Evolutionary conservation across 2,329 filamentous ascomycete genomes (phyloP).

Genomic region (Leptographium lundbergii): DNA sequence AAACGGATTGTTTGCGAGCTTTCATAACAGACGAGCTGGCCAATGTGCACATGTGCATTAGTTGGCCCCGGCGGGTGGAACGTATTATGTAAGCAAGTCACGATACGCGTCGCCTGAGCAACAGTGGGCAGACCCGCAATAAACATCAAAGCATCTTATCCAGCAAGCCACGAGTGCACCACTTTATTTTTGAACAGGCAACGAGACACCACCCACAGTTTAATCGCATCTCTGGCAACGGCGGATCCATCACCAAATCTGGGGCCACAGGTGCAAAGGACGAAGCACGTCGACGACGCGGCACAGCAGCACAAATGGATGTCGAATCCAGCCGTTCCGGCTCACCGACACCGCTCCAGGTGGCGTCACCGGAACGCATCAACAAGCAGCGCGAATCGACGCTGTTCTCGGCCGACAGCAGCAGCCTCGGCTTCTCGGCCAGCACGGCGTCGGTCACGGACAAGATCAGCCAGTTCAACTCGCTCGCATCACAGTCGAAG

Average conservation of each 20-base stretch:
- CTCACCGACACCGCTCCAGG: constrained; percentile 43
- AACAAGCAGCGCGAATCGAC: constrained; percentile 32
- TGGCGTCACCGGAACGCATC: constrained; percentile 50
- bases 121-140: constrained; percentile 9
- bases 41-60: background rate
- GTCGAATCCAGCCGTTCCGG: constrained; percentile 34
- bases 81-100: background rate
- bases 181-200: background rate
- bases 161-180: background rate
- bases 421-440: background rate
- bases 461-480: constrained; percentile 62
- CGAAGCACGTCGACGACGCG: background rate
- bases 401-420: background rate
- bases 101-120: constrained; percentile 10
- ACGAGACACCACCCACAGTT: background rate
- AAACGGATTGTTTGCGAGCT: no score
- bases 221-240: background rate
- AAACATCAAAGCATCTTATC: constrained; percentile 4
- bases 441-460: constrained; percentile 40
- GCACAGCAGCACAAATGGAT: constrained; percentile 23
- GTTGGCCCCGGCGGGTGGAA: background rate
- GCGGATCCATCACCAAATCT: background rate
- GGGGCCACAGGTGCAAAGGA: background rate
- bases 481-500: constrained; percentile 46
- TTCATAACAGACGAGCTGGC: background rate